phyloP scores from a whole-genome alignment of 495 filamentous ascomycete species.

The Rusavskia elegans region DNA sequence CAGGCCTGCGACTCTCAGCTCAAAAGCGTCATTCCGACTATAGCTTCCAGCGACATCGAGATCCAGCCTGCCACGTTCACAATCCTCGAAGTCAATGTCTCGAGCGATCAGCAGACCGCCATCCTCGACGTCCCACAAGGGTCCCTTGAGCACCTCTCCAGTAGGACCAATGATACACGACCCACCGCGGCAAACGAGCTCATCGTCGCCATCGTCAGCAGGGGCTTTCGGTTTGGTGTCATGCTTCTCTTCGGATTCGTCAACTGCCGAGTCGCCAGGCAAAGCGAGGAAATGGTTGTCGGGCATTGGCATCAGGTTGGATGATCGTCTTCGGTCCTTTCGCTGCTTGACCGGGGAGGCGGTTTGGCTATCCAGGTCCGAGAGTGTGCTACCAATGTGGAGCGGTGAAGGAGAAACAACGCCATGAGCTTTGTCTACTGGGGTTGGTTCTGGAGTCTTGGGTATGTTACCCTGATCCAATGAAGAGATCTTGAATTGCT shows the following conservation, averaged over 20 bases:
- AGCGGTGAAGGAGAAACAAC: slow-evolving; percentile 1
- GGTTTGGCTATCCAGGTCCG: not conserved
- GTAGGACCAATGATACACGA: slow-evolving; percentile 68
- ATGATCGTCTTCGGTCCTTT: not conserved
- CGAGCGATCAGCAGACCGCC: slow-evolving; percentile 29
- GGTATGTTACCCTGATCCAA: too few species aligned
- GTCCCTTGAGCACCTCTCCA: slow-evolving; percentile 62
- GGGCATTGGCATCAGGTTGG: not conserved
- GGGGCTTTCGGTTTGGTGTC: not conserved
- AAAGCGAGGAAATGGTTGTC: slow-evolving; percentile 8
- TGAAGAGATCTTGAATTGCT: too few species aligned
- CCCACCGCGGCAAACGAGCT: slow-evolving; percentile 54
- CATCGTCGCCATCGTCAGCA: slow-evolving; percentile 14
- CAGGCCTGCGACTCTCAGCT: slow-evolving; percentile 56
- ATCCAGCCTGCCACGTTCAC: slow-evolving; percentile 43
- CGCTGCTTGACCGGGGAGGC: not conserved
- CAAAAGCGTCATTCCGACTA: slow-evolving; percentile 70
- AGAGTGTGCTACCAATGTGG: slow-evolving; percentile 1
- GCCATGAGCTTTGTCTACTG: not conserved
- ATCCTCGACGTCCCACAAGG: slow-evolving; percentile 70
- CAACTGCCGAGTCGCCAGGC: not conserved
- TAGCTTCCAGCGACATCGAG: slow-evolving; percentile 65
- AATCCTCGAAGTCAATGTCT: slow-evolving; percentile 47
- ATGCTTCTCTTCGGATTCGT: not conserved
- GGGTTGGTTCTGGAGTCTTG: not conserved